Evolutionary conservation across 345 rosid genomes (phyloP).

Genomic region (Rhodamnia argentea): DNA sequence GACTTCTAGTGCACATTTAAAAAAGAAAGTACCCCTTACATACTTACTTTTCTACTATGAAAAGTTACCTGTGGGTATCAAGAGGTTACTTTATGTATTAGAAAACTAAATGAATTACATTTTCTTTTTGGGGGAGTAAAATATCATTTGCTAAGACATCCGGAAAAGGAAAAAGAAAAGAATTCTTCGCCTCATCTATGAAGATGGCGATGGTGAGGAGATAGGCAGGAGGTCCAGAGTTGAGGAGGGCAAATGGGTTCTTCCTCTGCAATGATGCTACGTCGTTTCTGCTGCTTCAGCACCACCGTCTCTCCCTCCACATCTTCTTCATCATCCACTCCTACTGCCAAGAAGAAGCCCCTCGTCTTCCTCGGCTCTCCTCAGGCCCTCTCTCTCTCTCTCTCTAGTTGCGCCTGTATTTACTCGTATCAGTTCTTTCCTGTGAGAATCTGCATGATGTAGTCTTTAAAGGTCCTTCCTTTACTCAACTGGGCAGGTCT

Average conservation of each 20-base stretch:
- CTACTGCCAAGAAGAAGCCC: conserved; percentile 51
- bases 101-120: not conserved
- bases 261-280: conserved; percentile 17
- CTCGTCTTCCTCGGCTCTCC: conserved; percentile 93
- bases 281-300: conserved; percentile 61
- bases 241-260: not conserved
- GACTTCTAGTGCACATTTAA: too few relatives aligned
- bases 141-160: not conserved
- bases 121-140: not conserved
- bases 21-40: not conserved
- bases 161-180: not conserved
- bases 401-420: not conserved
- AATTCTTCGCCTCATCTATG: not conserved
- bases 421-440: not conserved
- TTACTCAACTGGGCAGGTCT: conserved; percentile 30
- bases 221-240: not conserved
- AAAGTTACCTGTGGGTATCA: not conserved
- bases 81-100: not conserved
- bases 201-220: not conserved
- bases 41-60: not conserved
- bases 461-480: not conserved
- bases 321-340: not conserved
- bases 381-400: conserved; percentile 25
- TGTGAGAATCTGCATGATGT: not conserved
- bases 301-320: not conserved